Percentiles rank a stretch among this genome's conserved stretches.
These are phyloP conservation scores for Eucalyptus paniculata DNA, from an alignment of 345 rosid genomes.

Conservation along the genomic window DNA sequence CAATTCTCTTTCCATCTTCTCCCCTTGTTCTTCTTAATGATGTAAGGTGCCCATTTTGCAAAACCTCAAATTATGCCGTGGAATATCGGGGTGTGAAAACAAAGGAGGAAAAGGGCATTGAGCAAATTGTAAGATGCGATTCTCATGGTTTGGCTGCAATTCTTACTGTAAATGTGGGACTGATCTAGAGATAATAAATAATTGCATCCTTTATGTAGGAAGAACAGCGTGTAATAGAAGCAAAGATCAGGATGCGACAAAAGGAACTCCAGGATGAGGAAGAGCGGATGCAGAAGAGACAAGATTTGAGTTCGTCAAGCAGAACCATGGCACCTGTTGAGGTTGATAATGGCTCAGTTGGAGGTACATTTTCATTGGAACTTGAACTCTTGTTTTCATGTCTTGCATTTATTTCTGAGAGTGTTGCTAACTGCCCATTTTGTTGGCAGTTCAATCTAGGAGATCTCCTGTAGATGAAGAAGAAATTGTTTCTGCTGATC, in stretches of 20 bases:
- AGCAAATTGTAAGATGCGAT: slow-evolving; percentile 68
- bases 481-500: slow-evolving; percentile 38
- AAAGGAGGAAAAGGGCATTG: slow-evolving; percentile 94
- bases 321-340: slow-evolving; percentile 32
- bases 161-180: neutral
- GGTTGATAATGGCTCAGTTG: slow-evolving; percentile 32
- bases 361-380: slow-evolving; percentile 23
- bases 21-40: slow-evolving; percentile 36
- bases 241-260: slow-evolving; percentile 80
- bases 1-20: neutral
- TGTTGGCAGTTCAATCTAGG: slow-evolving; percentile 37
- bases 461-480: slow-evolving; percentile 27
- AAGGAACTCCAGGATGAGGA: slow-evolving; percentile 86
- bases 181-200: neutral
- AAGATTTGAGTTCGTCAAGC: slow-evolving; percentile 57
- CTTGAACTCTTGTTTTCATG: neutral
- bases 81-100: slow-evolving; percentile 90
- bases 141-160: neutral
- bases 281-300: slow-evolving; percentile 72
- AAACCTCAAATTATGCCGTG: slow-evolving; percentile 91
- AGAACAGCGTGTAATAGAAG: slow-evolving; percentile 97
- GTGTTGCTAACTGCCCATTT: neutral
- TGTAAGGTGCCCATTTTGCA: slow-evolving; percentile 92
- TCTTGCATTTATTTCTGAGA: neutral
- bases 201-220: slow-evolving; percentile 24